Conservation (phyloP, 2,329 filamentous ascomycete genomes). For the Arachnomyces sp. region DNA sequence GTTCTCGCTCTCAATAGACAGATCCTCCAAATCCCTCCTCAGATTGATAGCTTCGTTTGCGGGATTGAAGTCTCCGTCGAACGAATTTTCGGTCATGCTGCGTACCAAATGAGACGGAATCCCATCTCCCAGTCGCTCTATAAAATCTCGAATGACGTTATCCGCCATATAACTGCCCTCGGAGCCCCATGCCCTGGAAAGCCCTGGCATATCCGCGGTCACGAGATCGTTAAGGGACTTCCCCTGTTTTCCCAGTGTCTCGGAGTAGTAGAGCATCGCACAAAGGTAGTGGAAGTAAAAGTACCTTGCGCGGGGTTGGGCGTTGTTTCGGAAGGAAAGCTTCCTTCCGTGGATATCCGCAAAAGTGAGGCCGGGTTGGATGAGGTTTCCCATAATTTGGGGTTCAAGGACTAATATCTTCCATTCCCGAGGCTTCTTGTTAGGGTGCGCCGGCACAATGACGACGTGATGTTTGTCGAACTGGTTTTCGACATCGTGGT, state of each 20-base stretch:
- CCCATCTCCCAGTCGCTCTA: conserved; percentile 1
- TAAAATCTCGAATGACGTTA: conserved; percentile 2
- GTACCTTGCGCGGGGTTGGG: conserved; percentile 1
- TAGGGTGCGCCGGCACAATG: not conserved
- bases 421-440: not conserved
- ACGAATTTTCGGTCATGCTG: not conserved
- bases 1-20: not conserved
- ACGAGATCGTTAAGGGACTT: not conserved
- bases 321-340: conserved; percentile 2
- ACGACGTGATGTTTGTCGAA: conserved; percentile 5
- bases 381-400: too few relatives aligned
- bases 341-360: conserved; percentile 1
- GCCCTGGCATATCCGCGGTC: not conserved
- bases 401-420: conserved; percentile 1
- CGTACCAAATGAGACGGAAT: not conserved
- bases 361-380: not conserved
- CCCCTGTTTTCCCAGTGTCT: not conserved
- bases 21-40: not conserved
- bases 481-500: not conserved
- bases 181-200: conserved; percentile 1
- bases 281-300: conserved; percentile 2
- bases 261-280: not conserved
- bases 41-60: not conserved
- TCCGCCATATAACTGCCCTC: conserved; percentile 2
- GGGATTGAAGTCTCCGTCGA: not conserved